Conservation (phyloP, 371 early-diverging fungal genomes). For the Actinomucor elegans region DNA sequence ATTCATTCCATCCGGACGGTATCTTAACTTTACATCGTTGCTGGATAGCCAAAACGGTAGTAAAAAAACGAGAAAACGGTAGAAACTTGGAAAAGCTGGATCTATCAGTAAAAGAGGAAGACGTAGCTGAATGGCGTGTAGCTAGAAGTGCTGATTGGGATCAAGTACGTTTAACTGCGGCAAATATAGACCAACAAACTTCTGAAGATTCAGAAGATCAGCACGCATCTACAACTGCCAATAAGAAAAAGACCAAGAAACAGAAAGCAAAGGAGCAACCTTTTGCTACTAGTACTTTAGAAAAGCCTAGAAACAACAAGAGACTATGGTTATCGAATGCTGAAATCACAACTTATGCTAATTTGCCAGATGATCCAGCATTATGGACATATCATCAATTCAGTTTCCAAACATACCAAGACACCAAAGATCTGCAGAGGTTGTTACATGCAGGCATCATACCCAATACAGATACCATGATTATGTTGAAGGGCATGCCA, state of each 20-base stretch:
- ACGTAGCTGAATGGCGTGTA: slow-evolving; percentile 63
- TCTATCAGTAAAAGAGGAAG: slow-evolving; percentile 53
- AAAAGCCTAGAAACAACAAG: neutral
- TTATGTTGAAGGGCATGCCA: slow-evolving; percentile 47
- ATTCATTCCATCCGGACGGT: slow-evolving; percentile 60
- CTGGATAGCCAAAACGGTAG: slow-evolving; percentile 55
- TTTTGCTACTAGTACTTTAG: neutral
- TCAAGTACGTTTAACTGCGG: slow-evolving; percentile 28
- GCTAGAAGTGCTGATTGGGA: slow-evolving; percentile 55
- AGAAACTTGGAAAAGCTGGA: slow-evolving; percentile 52
- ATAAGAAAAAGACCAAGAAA: slow-evolving; percentile 5
- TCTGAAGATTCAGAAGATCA: neutral
- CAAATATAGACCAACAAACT: slow-evolving; percentile 4
- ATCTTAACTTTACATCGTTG: slow-evolving; percentile 60
- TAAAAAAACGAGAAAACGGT: slow-evolving; percentile 52
- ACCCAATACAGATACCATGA: slow-evolving; percentile 41
- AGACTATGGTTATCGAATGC: slow-evolving; percentile 54
- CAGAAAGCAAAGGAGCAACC: slow-evolving; percentile 1
- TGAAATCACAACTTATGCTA: slow-evolving; percentile 55
- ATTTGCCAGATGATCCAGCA: slow-evolving; percentile 40
- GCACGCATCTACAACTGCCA: neutral
- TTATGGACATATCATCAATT: slow-evolving; percentile 59
- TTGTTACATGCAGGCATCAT: slow-evolving; percentile 33
- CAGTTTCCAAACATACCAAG: slow-evolving; percentile 49
- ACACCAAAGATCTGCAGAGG: slow-evolving; percentile 13